Evolutionary conservation across 257 asterid species (phyloP).

Genomic region (Solanum pinnatisectum): DNA sequence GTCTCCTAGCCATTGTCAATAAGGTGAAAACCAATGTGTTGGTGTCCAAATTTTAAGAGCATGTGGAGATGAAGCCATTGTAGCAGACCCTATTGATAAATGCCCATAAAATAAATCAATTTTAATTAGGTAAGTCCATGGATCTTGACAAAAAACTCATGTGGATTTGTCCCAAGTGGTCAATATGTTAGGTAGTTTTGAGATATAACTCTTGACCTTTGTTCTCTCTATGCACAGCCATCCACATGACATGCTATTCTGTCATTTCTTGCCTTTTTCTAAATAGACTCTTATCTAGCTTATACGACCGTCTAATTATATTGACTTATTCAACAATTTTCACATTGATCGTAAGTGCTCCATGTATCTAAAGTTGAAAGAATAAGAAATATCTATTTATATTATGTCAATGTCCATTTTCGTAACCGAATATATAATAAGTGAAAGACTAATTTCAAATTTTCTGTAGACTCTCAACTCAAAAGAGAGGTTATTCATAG

Average conservation of each 20-base stretch:
- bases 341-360: not conserved
- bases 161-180: conserved; percentile 22
- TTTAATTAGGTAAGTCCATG: not conserved
- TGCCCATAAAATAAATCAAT: conserved; percentile 3
- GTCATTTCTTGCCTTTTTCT: not conserved
- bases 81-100: not conserved
- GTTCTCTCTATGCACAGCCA: conserved; percentile 2
- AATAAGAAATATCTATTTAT: not conserved
- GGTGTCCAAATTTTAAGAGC: conserved; percentile 5
- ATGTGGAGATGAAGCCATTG: conserved; percentile 19
- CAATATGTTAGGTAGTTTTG: conserved; percentile 19
- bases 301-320: not conserved
- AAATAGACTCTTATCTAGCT: not conserved
- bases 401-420: not conserved
- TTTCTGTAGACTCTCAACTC: not conserved
- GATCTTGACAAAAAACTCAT: conserved; percentile 19
- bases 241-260: conserved; percentile 23
- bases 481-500: not conserved
- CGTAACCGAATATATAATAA: too few relatives aligned
- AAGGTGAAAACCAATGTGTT: conserved; percentile 23
- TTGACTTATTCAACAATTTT: not conserved
- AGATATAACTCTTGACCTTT: conserved; percentile 10
- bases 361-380: not conserved
- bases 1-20: conserved; percentile 30
- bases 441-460: too few relatives aligned